Evolutionary conservation across 352 stramenopile species (phyloP).

Genomic region (Albugo laibachii): DNA sequence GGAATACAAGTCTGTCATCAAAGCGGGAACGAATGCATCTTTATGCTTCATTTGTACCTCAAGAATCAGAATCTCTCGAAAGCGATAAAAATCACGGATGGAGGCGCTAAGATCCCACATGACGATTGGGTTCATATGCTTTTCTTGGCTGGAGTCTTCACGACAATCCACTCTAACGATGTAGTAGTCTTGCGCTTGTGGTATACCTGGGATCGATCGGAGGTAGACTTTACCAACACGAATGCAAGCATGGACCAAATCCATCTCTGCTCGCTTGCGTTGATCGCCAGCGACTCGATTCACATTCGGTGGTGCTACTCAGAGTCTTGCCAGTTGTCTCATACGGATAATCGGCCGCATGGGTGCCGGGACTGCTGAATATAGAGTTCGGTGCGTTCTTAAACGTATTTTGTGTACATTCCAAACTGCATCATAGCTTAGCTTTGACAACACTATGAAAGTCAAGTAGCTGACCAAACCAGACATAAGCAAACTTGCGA

Average conservation of each 20-base stretch:
- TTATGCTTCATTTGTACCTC: constrained; percentile 29
- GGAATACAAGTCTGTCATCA: neutral
- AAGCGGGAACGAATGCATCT: constrained; percentile 1
- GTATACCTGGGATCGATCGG: constrained; percentile 13
- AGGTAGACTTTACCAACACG: constrained; percentile 61
- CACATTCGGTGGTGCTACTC: constrained; percentile 17
- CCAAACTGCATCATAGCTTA: no score
- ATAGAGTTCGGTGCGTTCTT: no score
- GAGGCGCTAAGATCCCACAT: constrained; percentile 72
- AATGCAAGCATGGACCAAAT: constrained; percentile 28
- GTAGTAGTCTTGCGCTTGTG: constrained; percentile 38
- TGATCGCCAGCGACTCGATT: constrained; percentile 34
- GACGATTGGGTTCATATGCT: constrained; percentile 68
- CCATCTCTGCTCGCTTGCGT: constrained; percentile 29
- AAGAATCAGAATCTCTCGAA: constrained; percentile 43
- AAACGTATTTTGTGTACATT: no score
- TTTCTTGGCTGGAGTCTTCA: constrained; percentile 13
- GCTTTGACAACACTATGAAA: no score
- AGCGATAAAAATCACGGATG: constrained; percentile 53
- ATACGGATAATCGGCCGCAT: neutral
- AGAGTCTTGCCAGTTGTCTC: constrained; percentile 21
- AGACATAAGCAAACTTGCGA: no score
- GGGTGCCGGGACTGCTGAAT: no score
- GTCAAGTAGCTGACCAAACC: no score
- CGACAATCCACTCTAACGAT: constrained; percentile 52